These are phyloP conservation scores for Zopfia rhizophila DNA, from an alignment of 2,329 filamentous ascomycete species.

Conservation along the genomic window DNA sequence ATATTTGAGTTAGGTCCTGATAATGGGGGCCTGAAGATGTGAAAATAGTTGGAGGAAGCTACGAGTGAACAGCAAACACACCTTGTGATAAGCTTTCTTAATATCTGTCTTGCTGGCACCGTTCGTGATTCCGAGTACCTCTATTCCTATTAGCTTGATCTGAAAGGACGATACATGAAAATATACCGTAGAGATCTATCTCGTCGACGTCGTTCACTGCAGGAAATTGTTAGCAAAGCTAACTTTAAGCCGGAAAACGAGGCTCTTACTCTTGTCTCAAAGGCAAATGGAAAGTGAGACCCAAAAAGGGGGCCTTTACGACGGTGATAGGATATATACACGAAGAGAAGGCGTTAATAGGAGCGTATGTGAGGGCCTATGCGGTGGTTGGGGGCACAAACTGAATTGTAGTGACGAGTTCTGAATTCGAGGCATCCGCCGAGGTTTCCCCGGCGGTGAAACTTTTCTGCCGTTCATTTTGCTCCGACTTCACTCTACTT, in stretches of 20 bases:
- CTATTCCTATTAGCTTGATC: slow-evolving; percentile 60
- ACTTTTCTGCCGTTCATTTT: too few relatives aligned
- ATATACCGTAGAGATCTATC: slow-evolving; percentile 67
- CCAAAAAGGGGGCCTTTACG: background rate
- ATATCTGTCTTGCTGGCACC: slow-evolving; percentile 81
- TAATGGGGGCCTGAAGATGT: slow-evolving; percentile 1
- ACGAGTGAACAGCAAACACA: slow-evolving; percentile 55
- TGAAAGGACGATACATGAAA: background rate
- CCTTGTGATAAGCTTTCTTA: slow-evolving; percentile 97
- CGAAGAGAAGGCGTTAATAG: too few relatives aligned
- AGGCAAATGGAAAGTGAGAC: background rate
- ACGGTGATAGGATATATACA: too few relatives aligned
- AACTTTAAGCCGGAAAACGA: slow-evolving; percentile 7
- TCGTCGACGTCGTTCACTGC: slow-evolving; percentile 57
- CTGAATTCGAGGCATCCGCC: too few relatives aligned
- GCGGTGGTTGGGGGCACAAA: too few relatives aligned
- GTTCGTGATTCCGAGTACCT: slow-evolving; percentile 80
- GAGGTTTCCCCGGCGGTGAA: too few relatives aligned
- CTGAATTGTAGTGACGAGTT: too few relatives aligned
- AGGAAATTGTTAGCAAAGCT: slow-evolving; percentile 21
- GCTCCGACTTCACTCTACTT: background rate
- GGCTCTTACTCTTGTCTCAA: slow-evolving; percentile 8
- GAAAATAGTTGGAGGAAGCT: slow-evolving; percentile 8
- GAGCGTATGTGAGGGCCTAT: too few relatives aligned
- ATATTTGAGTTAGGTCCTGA: slow-evolving; percentile 16